Conservation (phyloP, 2,329 filamentous ascomycete genomes). For the Fusarium robinianum region DNA sequence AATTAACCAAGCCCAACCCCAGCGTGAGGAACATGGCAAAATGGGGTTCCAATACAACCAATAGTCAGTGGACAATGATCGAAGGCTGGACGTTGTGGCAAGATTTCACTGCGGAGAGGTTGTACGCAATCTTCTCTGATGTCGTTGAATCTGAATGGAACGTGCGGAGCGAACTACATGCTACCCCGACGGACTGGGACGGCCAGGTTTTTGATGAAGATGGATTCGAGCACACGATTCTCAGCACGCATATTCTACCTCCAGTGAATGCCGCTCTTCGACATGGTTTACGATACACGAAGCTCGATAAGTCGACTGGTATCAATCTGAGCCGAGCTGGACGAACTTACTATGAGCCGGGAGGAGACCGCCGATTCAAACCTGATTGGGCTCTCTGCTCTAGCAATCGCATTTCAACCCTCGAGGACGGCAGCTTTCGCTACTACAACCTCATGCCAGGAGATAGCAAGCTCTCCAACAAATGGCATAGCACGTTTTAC, state of each 20-base stretch:
- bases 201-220: background rate
- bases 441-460: background rate
- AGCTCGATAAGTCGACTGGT: background rate
- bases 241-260: background rate
- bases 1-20: too few relatives aligned
- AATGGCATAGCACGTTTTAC: slow-evolving; percentile 2
- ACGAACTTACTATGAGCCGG: background rate
- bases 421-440: background rate
- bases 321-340: background rate
- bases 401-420: background rate
- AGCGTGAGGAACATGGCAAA: too few relatives aligned
- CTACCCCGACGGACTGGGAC: background rate
- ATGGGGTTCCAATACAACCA: too few relatives aligned
- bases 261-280: background rate
- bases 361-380: background rate
- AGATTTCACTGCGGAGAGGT: too few relatives aligned
- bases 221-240: background rate
- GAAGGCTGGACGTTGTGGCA: too few relatives aligned
- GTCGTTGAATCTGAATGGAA: too few relatives aligned
- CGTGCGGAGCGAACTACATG: too few relatives aligned
- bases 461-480: slow-evolving; percentile 1
- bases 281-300: background rate
- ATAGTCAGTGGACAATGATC: too few relatives aligned
- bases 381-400: background rate
- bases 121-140: too few relatives aligned